Base-by-base conservation (phyloP, 805 yeast genomes). In the Zygosaccharomyces rouxii region DNA sequence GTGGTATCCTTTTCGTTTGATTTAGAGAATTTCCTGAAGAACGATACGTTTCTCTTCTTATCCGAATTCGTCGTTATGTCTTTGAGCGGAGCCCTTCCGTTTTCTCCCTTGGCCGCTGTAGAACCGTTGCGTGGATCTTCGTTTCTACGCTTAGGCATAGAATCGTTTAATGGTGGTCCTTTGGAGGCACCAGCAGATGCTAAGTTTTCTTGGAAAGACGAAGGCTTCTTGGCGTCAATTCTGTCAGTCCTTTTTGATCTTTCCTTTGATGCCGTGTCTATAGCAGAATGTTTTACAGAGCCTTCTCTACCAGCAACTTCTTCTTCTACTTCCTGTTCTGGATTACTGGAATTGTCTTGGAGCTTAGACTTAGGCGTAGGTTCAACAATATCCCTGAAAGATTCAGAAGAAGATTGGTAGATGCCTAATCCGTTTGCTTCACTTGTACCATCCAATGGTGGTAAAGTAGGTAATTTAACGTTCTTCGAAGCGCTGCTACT, bases 1-100 rank as follows among this genome's bases (percentile, higher is more conserved):
- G 46, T 48, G 11, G 44, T 13, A 16, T 35, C 42, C 29, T 50
- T 56, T 14, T 54, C 57, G 19, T 42, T 51, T 14, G 52, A 44
- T 35, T 60, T 62, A 13, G 68, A 63, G 40, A 71, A 64, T 46
- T 69, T 64, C 39, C 70, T 60, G 54, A 70, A 66, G 49, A 71
- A 68, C 0, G 68, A 59, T 1, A 48, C 48, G 33, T 58, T 57
- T 35, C 61, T 56, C 46, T 50, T 53, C 43, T 55, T 54, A 26
- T 52, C 58, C 9, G 48, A 57, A 14, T 51, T 26, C 22, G 43
- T 40, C 10, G 56, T 48, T 13, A 53, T 53, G 9, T 60, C 62
- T 29, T 55, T 57, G 25, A 52, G 42, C 25, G 59, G 56, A 31
- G 38, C 42, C 23, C 52, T 45, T 5, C 39, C 50, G 5, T 35